Evolutionary conservation across 352 stramenopile species (phyloP).

Genomic region (Pythium rhizo-oryzae): DNA sequence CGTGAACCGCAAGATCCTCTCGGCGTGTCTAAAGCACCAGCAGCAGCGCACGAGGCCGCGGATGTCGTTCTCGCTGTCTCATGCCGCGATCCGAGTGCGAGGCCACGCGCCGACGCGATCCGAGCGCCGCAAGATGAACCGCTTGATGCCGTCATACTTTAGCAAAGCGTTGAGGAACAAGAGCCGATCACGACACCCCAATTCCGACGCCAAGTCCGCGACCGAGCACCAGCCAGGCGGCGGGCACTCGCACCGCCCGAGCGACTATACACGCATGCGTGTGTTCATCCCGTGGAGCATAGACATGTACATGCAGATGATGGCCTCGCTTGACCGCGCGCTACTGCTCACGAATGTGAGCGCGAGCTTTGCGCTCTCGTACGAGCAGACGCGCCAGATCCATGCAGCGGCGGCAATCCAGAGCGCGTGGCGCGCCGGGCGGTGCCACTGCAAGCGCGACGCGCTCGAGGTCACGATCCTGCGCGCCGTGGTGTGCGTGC

Average conservation of each 20-base stretch:
- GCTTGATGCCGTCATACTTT: constrained; percentile 1
- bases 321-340: constrained; percentile 44
- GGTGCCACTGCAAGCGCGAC: constrained; percentile 43
- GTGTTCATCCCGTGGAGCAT: constrained; percentile 78
- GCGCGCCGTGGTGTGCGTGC: constrained; percentile 58
- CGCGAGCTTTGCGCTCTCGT: constrained; percentile 54
- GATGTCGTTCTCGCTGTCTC: constrained; percentile 38
- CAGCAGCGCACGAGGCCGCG: constrained; percentile 9
- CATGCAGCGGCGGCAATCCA: constrained; percentile 59
- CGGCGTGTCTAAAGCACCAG: constrained; percentile 55
- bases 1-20: constrained; percentile 64
- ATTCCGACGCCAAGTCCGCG: not conserved
- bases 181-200: not conserved
- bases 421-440: constrained; percentile 49
- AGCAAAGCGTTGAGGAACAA: not conserved
- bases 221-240: not conserved
- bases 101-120: constrained; percentile 46
- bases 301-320: constrained; percentile 77
- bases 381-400: constrained; percentile 49
- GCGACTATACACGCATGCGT: constrained; percentile 52
- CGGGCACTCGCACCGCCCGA: constrained; percentile 1
- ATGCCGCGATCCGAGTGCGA: constrained; percentile 40
- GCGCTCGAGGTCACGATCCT: constrained; percentile 53
- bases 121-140: constrained; percentile 43
- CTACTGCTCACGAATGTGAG: constrained; percentile 20